phyloP scores from a whole-genome alignment of 371 early-diverging fungal species.

The Lichtheimia ornata region DNA sequence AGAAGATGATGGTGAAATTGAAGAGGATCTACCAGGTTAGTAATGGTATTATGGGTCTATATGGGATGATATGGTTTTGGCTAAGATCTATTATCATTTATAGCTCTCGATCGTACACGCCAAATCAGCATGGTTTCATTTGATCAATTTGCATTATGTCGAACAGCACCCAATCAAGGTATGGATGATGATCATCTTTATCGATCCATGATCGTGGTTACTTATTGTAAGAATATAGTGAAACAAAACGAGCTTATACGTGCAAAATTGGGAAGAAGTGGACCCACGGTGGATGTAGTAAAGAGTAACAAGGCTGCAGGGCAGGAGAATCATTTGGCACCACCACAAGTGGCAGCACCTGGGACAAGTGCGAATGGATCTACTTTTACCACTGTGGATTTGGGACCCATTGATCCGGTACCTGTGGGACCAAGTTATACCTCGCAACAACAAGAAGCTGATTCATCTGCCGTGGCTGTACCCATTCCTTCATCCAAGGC shows the following conservation, averaged over 20 bases:
- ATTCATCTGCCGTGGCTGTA: constrained; percentile 49
- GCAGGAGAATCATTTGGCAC: constrained; percentile 1
- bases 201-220: background rate
- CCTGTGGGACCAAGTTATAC: constrained; percentile 21
- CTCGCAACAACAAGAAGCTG: constrained; percentile 26
- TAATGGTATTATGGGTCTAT: background rate
- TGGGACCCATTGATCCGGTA: constrained; percentile 17
- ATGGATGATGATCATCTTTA: background rate
- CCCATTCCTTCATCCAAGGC: constrained; percentile 52
- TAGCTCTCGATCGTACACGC: constrained; percentile 84
- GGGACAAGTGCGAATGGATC: constrained; percentile 6
- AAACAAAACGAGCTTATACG: constrained; percentile 45
- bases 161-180: constrained; percentile 77
- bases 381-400: background rate
- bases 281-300: constrained; percentile 29
- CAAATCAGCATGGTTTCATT: constrained; percentile 86
- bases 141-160: constrained; percentile 89
- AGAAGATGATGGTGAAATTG: constrained; percentile 93
- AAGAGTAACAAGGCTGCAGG: constrained; percentile 21
- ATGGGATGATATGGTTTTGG: background rate
- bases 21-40: constrained; percentile 93
- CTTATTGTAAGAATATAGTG: constrained; percentile 17
- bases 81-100: background rate
- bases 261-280: constrained; percentile 40
- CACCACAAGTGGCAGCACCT: constrained; percentile 5